Base-by-base conservation (phyloP, 805 yeast species). In the Candida gorgasii region DNA sequence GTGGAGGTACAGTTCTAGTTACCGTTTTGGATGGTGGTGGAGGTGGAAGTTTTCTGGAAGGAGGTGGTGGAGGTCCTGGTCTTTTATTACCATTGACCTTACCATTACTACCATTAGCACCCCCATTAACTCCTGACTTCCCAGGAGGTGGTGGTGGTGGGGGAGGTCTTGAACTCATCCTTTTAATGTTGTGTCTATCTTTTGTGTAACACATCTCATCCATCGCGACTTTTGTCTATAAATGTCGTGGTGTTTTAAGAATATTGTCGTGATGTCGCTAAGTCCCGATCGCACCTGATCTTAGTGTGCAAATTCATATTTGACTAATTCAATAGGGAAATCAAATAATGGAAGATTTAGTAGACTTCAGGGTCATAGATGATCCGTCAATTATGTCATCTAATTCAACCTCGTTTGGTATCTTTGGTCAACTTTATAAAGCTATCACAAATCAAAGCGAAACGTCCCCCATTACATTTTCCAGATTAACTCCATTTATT, bases 11-110 rank as follows among this genome's bases (percentile, higher is more conserved):
- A 28, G 32, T 8, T 36, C 23, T 27, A 3, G 39, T n/a, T 11
- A 13, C 9, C 22, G 8, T 22, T 5, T 35, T 31, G 9, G 53
- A 53, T n/a, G 59, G 55, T 28, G 56, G 57, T 5, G 61, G 55
- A 24, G 57, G 58, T 4, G 62, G 57, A 55, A 28, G 43, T 24
- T 11, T 20, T 33, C 41, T 36, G 14, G 40, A 7, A 59, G 67
- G 64, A 7, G 69, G 63, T 12, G 71, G 67, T 26, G 67, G 66
- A 18, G 59, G 58, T 12, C 59, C 54, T 27, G 50, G 54, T 16
- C 41, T 42, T 13, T 23, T 36, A 6, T 4, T 8, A 15, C 29
- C 39, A 19, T 42, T 36, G 15, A 34, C 22, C 11, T 29, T 28
- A 12, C 39, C 39, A 16, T 42, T 39, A n/a, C 45, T 11, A n/a